Percentiles rank a stretch among this genome's conserved stretches.
Evolutionary conservation across 768 basidiomycete genomes (phyloP).

Genomic region (Pleurotus ostreatus): DNA sequence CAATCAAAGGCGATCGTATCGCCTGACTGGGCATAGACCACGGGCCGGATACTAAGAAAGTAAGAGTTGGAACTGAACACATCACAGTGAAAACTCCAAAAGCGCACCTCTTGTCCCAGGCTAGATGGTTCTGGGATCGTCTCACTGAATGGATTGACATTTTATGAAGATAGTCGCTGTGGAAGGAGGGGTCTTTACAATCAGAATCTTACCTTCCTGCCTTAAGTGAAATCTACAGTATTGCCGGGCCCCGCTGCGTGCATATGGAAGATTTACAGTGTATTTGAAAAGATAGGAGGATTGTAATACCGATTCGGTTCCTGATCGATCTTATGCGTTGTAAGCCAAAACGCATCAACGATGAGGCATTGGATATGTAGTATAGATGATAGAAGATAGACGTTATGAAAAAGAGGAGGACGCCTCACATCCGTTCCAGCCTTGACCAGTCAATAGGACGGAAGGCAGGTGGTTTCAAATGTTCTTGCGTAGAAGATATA

Average conservation of each 20-base stretch:
- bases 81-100: background rate
- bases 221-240: no score
- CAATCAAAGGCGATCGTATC: slow-evolving; percentile 56
- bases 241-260: no score
- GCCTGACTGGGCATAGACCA: slow-evolving; percentile 46
- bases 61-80: background rate
- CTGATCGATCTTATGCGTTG: no score
- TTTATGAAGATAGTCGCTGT: no score
- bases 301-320: no score
- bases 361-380: no score
- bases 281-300: no score
- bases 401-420: background rate
- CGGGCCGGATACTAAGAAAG: slow-evolving; percentile 43
- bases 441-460: slow-evolving; percentile 32
- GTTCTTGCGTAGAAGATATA: slow-evolving; percentile 24
- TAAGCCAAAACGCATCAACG: no score
- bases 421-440: slow-evolving; percentile 9
- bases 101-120: slow-evolving; percentile 56
- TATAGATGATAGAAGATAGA: slow-evolving; percentile 11
- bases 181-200: no score
- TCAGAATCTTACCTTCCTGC: no score
- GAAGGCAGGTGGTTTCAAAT: background rate
- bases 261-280: no score
- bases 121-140: slow-evolving; percentile 48
- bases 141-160: slow-evolving; percentile 53